Base-by-base conservation (phyloP, 139 green algal species). In the Chlorella sp. region DNA sequence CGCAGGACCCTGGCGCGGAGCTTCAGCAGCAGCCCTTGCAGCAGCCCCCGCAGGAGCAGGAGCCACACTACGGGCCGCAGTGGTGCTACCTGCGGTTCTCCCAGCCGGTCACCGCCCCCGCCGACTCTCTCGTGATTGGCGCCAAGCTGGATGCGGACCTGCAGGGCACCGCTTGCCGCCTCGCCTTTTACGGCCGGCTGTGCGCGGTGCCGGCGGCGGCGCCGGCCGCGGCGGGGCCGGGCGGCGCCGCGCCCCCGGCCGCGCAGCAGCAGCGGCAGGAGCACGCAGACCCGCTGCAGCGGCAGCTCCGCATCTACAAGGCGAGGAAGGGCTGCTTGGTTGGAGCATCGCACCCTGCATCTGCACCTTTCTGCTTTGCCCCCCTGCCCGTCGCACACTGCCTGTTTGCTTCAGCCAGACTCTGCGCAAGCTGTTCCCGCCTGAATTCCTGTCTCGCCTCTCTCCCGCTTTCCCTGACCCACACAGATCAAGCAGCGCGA, bases 111-210 rank as follows among this genome's bases (percentile, higher is more conserved):
- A 96, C 90, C 2, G 89, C 84, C 0, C 87, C 89, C 14, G 56
- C 82, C 77, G 90, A 93, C 36, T 73, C 92, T 2, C 65, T 97
- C 9, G 75, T 98, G 6, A 97, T 99, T 53, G 95, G 86, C 0
- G 92, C 95, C 8, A 86, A 88, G 35, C 86, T 99, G 55, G 95
- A 99, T 60, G 82, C 80, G 0, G 90, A 95, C 74, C 76, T 87
- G 3, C 71, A 91, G n/a, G 78, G 79, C 0, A 75, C 89, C 40
- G 81, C 86, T 0, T 99, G 95, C 80, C 83, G 95, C 36, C 77
- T 98, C 11, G 95, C 93, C 0, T 97, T 98, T 70, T 91, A 96
- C 77, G 95, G 95, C 2, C 83, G 88, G 1, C 45, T 97, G 25
- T 73, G 84, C 35, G 61, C 45, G 0, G 62, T 87, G n/a, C 15